Evolutionary conservation across 441 rosid genomes (phyloP).

Genomic region (Sinapis alba): DNA sequence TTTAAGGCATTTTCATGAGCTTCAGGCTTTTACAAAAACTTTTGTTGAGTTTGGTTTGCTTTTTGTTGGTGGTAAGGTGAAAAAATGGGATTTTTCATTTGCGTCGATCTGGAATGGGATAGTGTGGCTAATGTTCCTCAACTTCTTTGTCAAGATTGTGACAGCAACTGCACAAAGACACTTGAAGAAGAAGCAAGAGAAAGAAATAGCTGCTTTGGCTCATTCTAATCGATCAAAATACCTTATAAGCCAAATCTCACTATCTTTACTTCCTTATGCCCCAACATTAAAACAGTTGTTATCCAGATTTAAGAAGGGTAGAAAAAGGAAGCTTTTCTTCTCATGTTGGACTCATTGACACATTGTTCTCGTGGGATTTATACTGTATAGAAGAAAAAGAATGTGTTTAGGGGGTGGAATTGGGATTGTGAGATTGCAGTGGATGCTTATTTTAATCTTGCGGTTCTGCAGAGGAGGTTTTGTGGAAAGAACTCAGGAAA

Average conservation of each 20-base stretch:
- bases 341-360: slow-evolving; percentile 1
- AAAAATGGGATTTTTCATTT: slow-evolving; percentile 71
- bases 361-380: slow-evolving; percentile 27
- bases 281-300: slow-evolving; percentile 14
- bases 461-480: slow-evolving; percentile 5
- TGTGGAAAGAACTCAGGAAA: slow-evolving; percentile 7
- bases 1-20: background rate
- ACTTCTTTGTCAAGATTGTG: slow-evolving; percentile 72
- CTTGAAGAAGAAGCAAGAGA: slow-evolving; percentile 63
- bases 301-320: slow-evolving; percentile 22
- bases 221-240: slow-evolving; percentile 28
- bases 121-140: slow-evolving; percentile 84
- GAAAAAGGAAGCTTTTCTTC: slow-evolving; percentile 11
- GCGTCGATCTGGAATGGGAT: slow-evolving; percentile 68
- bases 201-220: slow-evolving; percentile 42
- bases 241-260: background rate
- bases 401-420: slow-evolving; percentile 13
- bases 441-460: slow-evolving; percentile 37
- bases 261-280: background rate
- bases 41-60: background rate
- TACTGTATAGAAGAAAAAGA: slow-evolving; percentile 13
- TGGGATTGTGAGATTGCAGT: slow-evolving; percentile 32
- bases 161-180: slow-evolving; percentile 63
- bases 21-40: background rate
- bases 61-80: slow-evolving; percentile 41